Evolutionary conservation across 2,329 filamentous ascomycete genomes (phyloP).

Genomic region (Epichloe brachyelytri): DNA sequence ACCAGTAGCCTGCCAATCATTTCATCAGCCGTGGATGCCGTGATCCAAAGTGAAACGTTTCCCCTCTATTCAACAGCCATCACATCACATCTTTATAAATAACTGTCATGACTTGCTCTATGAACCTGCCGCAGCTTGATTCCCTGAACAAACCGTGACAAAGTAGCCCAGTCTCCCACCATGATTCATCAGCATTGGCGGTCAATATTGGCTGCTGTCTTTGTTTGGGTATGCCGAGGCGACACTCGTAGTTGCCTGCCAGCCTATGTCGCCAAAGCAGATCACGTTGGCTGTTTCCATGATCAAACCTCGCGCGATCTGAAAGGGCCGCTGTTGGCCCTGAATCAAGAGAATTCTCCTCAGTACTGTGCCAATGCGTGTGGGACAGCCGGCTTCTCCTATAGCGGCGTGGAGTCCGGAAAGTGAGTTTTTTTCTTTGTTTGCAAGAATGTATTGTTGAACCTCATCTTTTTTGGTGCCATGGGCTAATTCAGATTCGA

Average conservation of each 20-base stretch:
- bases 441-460: not conserved
- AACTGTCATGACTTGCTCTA: no score
- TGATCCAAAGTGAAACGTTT: no score
- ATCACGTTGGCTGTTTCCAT: not conserved
- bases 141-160: no score
- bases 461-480: not conserved
- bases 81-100: no score
- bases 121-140: no score
- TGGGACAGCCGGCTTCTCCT: slow-evolving; percentile 8
- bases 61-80: no score
- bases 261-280: not conserved
- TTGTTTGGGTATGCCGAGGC: not conserved
- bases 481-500: no score
- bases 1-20: no score
- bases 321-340: not conserved
- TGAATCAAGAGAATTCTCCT: not conserved
- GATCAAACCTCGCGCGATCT: not conserved
- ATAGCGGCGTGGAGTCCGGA: slow-evolving; percentile 7
- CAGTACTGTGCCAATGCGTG: slow-evolving; percentile 10
- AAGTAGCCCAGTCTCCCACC: not conserved
- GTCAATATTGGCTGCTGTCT: not conserved
- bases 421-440: slow-evolving; percentile 1
- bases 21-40: no score
- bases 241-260: not conserved
- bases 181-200: not conserved